Base-by-base conservation (phyloP, 2,329 filamentous ascomycete species). In the Cladophialophora psammophila region DNA sequence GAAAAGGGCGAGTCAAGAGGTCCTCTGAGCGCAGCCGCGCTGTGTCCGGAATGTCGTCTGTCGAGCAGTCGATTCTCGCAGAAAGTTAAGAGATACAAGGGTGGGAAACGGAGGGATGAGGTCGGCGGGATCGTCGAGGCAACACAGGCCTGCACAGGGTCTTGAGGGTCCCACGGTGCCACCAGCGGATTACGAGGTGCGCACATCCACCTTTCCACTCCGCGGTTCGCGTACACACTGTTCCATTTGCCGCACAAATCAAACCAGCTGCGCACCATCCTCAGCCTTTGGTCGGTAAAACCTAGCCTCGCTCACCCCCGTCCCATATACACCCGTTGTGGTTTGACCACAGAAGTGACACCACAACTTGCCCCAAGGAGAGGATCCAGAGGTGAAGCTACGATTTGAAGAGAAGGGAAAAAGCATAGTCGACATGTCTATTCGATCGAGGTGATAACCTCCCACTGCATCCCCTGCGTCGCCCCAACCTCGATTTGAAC, bases 1-100 rank as follows among this genome's bases (percentile, higher is more conserved):
- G 76, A 38, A 13, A 53, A 26, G 32, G 13, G 18, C 12, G 45
- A 79, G 65, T 76, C 75, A 64, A 34, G 50, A 9, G 57, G 50
- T 34, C 38, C 31, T 54, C 40, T 53, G 34, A 52, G 52, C 26
- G 50, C 60, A 35, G 20, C 12, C 26, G 52, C 45, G 45, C 45
- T 26, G 18, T 50, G 45, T 50, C 8, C 20, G 18, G 45, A 54
- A n/a, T 48, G 59, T 48, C 31, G 32, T 48, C 31, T 20, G 34
- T 36, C 32, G 32, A 60, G 38, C 60, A 60, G 38, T 60, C 50
- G 15, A 53, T 15, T 35, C 52, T 61, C n/a, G 32, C 36, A 26
- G 36, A 56, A 38, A 42, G 65, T 53, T 53, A 61, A 48, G 58
- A 60, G 63, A 38, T 57, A 52, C 54, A 26, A 34, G 34, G 20